phyloP scores from a whole-genome alignment of 1,284 basidiomycete species.

The Leccinum griseonigrum region DNA sequence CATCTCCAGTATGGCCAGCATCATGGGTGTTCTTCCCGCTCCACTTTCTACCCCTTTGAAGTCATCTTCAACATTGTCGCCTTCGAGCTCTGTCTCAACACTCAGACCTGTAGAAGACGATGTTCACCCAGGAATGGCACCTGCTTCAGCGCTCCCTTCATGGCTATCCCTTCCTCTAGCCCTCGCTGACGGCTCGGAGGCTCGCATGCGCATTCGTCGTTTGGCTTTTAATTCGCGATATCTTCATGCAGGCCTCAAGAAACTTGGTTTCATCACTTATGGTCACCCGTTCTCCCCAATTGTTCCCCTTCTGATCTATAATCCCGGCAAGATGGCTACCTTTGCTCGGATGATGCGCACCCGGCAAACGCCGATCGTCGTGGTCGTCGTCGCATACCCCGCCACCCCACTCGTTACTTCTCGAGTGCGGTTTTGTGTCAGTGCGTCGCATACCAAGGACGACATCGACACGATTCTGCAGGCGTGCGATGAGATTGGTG shows the following conservation, averaged over 20 bases:
- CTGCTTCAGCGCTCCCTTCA: slow-evolving; percentile 55
- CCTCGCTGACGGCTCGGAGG: slow-evolving; percentile 82
- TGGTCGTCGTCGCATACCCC: slow-evolving; percentile 90
- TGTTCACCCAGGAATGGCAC: slow-evolving; percentile 64
- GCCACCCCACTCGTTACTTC: slow-evolving; percentile 90
- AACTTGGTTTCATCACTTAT: slow-evolving; percentile 97
- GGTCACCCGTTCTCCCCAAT: slow-evolving; percentile 92
- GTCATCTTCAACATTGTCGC: slow-evolving; percentile 22
- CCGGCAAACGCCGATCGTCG: slow-evolving; percentile 77
- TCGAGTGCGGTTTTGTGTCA: slow-evolving; percentile 93
- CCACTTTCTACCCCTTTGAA: slow-evolving; percentile 45
- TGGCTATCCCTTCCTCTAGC: slow-evolving; percentile 73
- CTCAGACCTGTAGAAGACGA: slow-evolving; percentile 36
- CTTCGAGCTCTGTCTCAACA: slow-evolving; percentile 33
- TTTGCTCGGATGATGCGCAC: slow-evolving; percentile 90
- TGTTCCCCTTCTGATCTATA: slow-evolving; percentile 90
- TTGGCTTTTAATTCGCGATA: slow-evolving; percentile 96
- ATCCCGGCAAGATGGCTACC: slow-evolving; percentile 90
- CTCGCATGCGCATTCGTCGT: slow-evolving; percentile 76
- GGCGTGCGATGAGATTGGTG: slow-evolving; percentile 93
- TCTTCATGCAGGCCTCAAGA: slow-evolving; percentile 82
- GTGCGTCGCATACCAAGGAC: slow-evolving; percentile 94
- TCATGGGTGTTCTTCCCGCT: slow-evolving; percentile 78
- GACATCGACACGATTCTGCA: slow-evolving; percentile 87
- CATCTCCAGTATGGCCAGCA: slow-evolving; percentile 90